Conservation (phyloP, 331 rosid genomes). For the Pyrus hybrid region DNA sequence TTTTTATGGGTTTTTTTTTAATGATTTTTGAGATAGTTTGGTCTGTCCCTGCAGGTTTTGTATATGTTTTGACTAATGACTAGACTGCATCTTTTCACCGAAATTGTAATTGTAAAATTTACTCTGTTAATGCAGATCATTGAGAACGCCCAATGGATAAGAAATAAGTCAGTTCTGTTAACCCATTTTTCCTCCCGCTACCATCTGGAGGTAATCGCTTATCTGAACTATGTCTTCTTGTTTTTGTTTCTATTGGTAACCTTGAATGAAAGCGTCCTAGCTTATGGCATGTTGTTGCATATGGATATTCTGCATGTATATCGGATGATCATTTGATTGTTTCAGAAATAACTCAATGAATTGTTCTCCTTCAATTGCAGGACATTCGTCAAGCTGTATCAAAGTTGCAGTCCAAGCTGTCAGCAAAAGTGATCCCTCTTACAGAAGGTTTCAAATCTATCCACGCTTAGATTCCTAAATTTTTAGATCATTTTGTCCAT, state of each 20-base stretch:
- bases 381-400: constrained; percentile 80
- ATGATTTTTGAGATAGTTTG: not conserved
- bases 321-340: not conserved
- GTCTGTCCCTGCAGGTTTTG: too few relatives aligned
- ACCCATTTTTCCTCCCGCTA: constrained; percentile 98
- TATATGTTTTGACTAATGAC: not conserved
- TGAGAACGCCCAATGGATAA: constrained; percentile 80
- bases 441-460: constrained; percentile 84
- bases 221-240: not conserved
- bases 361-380: constrained; percentile 23
- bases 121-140: constrained; percentile 46
- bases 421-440: constrained; percentile 80
- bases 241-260: not conserved
- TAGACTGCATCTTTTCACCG: not conserved
- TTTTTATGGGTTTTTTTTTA: not conserved
- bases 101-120: constrained; percentile 1
- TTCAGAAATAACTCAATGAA: not conserved
- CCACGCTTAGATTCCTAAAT: constrained; percentile 27
- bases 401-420: constrained; percentile 68
- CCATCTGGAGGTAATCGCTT: constrained; percentile 59
- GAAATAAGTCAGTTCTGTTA: constrained; percentile 76
- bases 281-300: not conserved
- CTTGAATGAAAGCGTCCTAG: not conserved
- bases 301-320: not conserved
- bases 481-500: not conserved